Percentiles rank a stretch among this genome's conserved stretches.
Conservation (phyloP, 345 rosid species). For the Psidium guajava region DNA sequence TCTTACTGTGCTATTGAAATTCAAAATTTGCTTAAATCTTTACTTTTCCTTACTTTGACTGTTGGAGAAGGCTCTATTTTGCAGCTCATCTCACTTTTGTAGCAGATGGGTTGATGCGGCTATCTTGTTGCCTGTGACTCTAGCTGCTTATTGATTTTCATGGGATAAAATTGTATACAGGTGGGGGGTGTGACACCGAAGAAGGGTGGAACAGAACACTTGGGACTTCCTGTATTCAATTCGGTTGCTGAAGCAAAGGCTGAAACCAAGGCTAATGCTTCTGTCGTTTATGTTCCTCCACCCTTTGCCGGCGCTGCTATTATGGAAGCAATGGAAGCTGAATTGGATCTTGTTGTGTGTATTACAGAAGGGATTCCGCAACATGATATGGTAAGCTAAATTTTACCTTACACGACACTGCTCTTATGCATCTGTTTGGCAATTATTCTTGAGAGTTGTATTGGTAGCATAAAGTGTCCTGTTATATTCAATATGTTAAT, state of each 20-base stretch:
- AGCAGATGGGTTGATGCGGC: not conserved
- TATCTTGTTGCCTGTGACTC: not conserved
- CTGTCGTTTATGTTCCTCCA: constrained; percentile 89
- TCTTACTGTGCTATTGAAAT: not conserved
- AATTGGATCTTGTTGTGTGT: constrained; percentile 84
- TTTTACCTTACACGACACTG: not conserved
- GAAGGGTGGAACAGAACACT: constrained; percentile 95
- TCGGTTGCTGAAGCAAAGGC: constrained; percentile 92
- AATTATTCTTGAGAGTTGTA: not conserved
- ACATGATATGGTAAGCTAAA: constrained; percentile 67
- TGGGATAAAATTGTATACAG: constrained; percentile 16
- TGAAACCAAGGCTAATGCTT: constrained; percentile 90
- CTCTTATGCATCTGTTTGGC: not conserved
- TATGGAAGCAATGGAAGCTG: constrained; percentile 94
- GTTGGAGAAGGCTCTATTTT: not conserved
- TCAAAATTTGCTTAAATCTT: not conserved
- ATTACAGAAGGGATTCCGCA: constrained; percentile 95
- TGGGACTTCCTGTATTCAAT: constrained; percentile 92
- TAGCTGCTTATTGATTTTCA: not conserved
- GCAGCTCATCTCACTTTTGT: not conserved
- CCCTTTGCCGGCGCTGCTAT: constrained; percentile 96
- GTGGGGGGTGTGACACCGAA: constrained; percentile 97
- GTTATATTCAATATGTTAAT: not conserved
- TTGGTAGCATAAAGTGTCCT: not conserved
- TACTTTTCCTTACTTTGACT: not conserved